A percentile compares a stretch with the other conserved stretches of the same genome.
Conservation (phyloP, 768 basidiomycete species). For the Termitomyces sp. region DNA sequence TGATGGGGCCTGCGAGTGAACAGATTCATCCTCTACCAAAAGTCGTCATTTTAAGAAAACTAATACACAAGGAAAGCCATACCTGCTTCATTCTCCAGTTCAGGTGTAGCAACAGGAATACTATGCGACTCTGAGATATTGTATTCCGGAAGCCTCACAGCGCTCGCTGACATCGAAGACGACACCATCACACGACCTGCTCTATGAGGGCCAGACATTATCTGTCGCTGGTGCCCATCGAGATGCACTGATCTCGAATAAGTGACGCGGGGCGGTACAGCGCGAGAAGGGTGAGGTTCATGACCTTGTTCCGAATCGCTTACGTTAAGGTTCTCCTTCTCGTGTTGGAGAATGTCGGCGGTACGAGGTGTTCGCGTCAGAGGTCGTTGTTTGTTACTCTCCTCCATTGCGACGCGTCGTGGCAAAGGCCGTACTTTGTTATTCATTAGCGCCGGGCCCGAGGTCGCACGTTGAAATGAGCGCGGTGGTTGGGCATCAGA, state of each 20-base stretch:
- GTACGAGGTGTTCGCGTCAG: constrained; percentile 13
- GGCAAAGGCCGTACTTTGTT: constrained; percentile 33
- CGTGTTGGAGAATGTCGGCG: constrained; percentile 36
- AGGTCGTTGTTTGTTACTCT: constrained; percentile 21
- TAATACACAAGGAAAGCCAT: constrained; percentile 1
- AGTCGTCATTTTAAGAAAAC: constrained; percentile 1
- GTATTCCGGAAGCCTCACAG: constrained; percentile 11
- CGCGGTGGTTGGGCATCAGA: constrained; percentile 35
- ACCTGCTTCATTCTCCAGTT: constrained; percentile 41
- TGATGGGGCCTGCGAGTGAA: constrained; percentile 9
- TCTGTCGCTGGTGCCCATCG: constrained; percentile 34
- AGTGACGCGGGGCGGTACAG: constrained; percentile 8
- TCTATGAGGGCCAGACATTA: constrained; percentile 41
- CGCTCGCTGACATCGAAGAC: constrained; percentile 21
- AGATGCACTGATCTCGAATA: constrained; percentile 26
- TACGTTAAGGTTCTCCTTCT: constrained; percentile 43
- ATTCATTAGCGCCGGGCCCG: constrained; percentile 48
- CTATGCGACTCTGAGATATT: constrained; percentile 30
- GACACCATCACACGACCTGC: constrained; percentile 49
- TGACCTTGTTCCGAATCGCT: constrained; percentile 33
- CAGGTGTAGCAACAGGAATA: constrained; percentile 27
- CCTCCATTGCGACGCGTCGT: constrained; percentile 43
- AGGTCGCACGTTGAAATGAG: constrained; percentile 65
- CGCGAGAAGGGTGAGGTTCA: constrained; percentile 28
- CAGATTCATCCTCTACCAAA: constrained; percentile 20